These are phyloP conservation scores for Anthostomella pinea DNA, from an alignment of 2,329 filamentous ascomycete species.

Conservation along the genomic window DNA sequence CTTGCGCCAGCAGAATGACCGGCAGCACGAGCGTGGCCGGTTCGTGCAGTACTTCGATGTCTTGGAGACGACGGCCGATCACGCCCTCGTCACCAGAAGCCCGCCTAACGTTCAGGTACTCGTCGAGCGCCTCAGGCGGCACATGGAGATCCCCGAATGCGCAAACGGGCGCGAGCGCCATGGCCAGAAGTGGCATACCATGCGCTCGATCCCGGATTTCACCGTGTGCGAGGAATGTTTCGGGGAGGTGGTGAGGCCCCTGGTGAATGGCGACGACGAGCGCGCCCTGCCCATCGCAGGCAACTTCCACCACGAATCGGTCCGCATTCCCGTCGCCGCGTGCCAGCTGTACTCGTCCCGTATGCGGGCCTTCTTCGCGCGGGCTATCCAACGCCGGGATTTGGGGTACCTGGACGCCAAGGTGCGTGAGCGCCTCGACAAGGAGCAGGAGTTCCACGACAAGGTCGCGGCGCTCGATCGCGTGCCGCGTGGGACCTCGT, in stretches of 20 bases:
- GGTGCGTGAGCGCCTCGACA: constrained; percentile 56
- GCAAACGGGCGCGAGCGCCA: constrained; percentile 58
- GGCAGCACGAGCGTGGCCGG: constrained; percentile 34
- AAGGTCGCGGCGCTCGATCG: constrained; percentile 45
- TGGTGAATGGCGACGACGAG: constrained; percentile 47
- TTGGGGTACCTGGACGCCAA: constrained; percentile 58
- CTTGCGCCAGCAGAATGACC: constrained; percentile 54
- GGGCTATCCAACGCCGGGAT: constrained; percentile 65
- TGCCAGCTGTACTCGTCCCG: constrained; percentile 80
- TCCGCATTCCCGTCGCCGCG: constrained; percentile 51
- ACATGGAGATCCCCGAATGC: constrained; percentile 61
- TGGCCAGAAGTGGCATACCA: constrained; percentile 73
- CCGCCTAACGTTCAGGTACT: constrained; percentile 60
- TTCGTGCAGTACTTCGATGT: constrained; percentile 60
- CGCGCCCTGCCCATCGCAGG: constrained; percentile 54
- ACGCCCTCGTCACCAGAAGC: constrained; percentile 41
- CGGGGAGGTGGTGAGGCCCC: constrained; percentile 72
- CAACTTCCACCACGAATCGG: constrained; percentile 62
- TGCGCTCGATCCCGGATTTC: constrained; percentile 71
- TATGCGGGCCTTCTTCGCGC: constrained; percentile 72
- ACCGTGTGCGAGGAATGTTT: constrained; percentile 88
- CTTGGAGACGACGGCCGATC: constrained; percentile 56
- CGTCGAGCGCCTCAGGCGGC: constrained; percentile 59
- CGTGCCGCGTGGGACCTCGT: constrained; percentile 32
- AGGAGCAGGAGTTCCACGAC: constrained; percentile 58